Percentiles rank a stretch among this genome's conserved stretches.
Conservation (phyloP, 1,284 basidiomycete genomes). For the Takashimella koratensis region DNA sequence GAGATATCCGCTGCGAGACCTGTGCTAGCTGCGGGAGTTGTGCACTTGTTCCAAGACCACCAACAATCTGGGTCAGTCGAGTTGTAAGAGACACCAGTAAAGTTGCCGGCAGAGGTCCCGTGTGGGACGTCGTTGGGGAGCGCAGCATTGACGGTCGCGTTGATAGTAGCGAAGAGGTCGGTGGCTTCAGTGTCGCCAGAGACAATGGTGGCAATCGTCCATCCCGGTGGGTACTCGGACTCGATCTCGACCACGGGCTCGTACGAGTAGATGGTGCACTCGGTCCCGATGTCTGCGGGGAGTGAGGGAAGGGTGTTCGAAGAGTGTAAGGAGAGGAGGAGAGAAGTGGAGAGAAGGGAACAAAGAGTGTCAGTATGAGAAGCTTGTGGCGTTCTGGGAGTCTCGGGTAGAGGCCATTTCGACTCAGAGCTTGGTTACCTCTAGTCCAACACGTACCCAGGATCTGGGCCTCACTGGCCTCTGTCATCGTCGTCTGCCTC, state of each 20-base stretch:
- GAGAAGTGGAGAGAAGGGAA: no score
- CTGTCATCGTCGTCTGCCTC: no score
- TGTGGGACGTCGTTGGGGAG: constrained; percentile 41
- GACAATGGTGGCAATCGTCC: constrained; percentile 47
- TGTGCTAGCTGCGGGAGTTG: constrained; percentile 30
- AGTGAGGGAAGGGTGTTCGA: no score
- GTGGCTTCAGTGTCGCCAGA: constrained; percentile 46
- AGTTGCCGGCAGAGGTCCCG: constrained; percentile 41
- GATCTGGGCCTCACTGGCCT: no score
- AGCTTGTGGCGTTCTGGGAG: no score
- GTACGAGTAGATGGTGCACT: constrained; percentile 43
- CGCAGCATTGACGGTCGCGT: constrained; percentile 38
- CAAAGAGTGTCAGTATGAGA: no score
- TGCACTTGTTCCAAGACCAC: constrained; percentile 49
- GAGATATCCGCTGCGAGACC: constrained; percentile 46
- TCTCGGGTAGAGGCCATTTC: no score
- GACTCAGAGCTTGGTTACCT: no score
- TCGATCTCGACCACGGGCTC: constrained; percentile 23
- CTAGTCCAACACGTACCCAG: no score
- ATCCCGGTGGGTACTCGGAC: constrained; percentile 43
- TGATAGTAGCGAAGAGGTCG: constrained; percentile 36
- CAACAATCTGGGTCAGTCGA: constrained; percentile 45
- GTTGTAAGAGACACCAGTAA: constrained; percentile 27
- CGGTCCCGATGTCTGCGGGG: constrained; percentile 13
- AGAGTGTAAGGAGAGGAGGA: no score